Evolutionary conservation across 495 filamentous ascomycete species (phyloP), one percentile per base, ranked within the genome.

Genomic region (Talaromyces nanjingensis): DNA sequence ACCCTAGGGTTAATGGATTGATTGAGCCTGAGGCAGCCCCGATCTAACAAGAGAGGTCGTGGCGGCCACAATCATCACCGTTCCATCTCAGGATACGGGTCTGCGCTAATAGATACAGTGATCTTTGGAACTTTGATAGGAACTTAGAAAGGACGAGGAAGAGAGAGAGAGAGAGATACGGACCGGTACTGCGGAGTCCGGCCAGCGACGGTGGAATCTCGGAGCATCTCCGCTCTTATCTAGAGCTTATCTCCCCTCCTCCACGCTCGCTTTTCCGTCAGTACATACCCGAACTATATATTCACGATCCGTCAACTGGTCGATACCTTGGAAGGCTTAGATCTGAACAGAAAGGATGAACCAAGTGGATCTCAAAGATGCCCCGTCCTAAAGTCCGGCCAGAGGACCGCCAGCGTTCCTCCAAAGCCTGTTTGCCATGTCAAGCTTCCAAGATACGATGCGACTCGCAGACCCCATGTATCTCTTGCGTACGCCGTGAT

Each of bases 391-490:
- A 61, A 27, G 59, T 61, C 20, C 34, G 59, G 16, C 59, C 59
- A 29, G 59, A 61, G 27, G 39, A 61, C n/a, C 59, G 59, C 37
- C 59, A 49, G 25, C 59, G 59, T 16, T 52, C 59, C n/a, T 61
- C 59, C 20, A 61, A 61, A 31, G 59, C 59, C 16, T 61, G 59
- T 22, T 29, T 61, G 33, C 33, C 59, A 2, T 61, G 59, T n/a
- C 59, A 61, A 20, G 59, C 37, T 8, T 61, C 59, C 59, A 61
- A 61, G 37, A 61, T 61, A 39, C 59, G 59, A 6, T 61, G 59
- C 18, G 59, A 61, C 42, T 61, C 59, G 22, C 59, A 61, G 20
- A 45, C 59, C 4, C 59, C 59, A 14, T 61, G 59, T 27, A 61
- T 31, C 14, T 61, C 59, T 24, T 61, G 59, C 18, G 16, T 61